phyloP scores from a whole-genome alignment of 768 basidiomycete genomes.

The Trametes maxima region DNA sequence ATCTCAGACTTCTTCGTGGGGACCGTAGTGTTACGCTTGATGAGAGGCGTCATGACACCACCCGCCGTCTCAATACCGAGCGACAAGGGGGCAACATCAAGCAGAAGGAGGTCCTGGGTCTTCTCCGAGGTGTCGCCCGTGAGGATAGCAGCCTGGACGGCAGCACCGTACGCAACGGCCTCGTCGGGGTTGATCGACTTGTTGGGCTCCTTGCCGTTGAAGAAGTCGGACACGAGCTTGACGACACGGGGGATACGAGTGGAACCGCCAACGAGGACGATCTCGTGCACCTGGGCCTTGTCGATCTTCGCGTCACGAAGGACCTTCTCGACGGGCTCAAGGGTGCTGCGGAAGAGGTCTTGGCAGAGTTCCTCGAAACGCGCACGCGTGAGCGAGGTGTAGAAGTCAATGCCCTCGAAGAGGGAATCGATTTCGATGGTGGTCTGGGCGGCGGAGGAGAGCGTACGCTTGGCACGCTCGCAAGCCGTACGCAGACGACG shows the following conservation, averaged over 20 bases:
- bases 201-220: constrained; percentile 98
- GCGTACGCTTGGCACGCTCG: constrained; percentile 97
- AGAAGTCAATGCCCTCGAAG: constrained; percentile 97
- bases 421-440: constrained; percentile 98
- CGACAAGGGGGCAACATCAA: constrained; percentile 90
- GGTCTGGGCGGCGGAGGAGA: constrained; percentile 95
- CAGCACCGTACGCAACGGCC: constrained; percentile 98
- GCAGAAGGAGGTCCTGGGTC: constrained; percentile 93
- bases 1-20: constrained; percentile 99
- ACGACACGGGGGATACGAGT: constrained; percentile 98
- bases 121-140: constrained; percentile 98
- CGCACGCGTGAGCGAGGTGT: constrained; percentile 96
- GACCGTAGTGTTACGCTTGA: constrained; percentile 98
- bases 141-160: constrained; percentile 97
- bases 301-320: constrained; percentile 98
- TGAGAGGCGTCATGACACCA: constrained; percentile 98
- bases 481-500: constrained; percentile 97
- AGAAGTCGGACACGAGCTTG: constrained; percentile 98
- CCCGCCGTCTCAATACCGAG: constrained; percentile 98
- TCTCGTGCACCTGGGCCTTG: constrained; percentile 94
- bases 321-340: constrained; percentile 97
- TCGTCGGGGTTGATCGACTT: constrained; percentile 99
- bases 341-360: constrained; percentile 90
- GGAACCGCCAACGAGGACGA: constrained; percentile 96
- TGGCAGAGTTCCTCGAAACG: constrained; percentile 97